Conservation (phyloP, 1,284 basidiomycete genomes). For the Boletus semigastroideus region DNA sequence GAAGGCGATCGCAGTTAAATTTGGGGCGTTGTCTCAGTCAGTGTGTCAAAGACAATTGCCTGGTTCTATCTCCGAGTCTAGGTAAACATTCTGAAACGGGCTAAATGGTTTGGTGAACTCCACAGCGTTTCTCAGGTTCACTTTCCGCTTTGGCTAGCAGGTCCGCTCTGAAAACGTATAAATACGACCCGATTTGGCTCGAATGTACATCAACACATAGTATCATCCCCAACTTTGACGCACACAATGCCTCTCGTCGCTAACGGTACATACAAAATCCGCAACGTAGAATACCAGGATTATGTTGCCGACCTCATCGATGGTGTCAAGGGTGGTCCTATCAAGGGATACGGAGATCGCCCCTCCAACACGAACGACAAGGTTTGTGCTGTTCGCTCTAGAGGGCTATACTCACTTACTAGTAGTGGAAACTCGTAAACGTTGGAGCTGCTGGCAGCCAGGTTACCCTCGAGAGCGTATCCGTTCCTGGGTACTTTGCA, state of each 20-base stretch:
- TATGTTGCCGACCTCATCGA: not conserved
- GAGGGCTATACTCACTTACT: not conserved
- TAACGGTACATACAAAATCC: not conserved
- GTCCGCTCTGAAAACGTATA: not conserved
- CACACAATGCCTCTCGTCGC: not conserved
- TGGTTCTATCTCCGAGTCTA: not conserved
- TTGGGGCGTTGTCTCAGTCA: not conserved
- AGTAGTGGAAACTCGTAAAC: not conserved
- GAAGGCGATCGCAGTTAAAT: not conserved
- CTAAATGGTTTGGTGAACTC: too few relatives aligned
- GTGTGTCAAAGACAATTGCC: not conserved
- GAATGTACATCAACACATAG: not conserved
- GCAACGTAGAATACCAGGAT: not conserved
- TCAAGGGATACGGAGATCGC: not conserved
- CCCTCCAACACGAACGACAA: not conserved
- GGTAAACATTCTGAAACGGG: too few relatives aligned
- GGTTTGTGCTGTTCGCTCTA: not conserved
- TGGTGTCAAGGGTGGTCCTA: not conserved
- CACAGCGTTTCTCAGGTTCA: too few relatives aligned
- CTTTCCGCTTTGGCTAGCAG: not conserved
- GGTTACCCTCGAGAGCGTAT: not conserved
- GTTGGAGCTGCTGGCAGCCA: not conserved
- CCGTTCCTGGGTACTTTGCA: not conserved
- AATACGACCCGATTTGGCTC: not conserved
- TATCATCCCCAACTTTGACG: not conserved